These are phyloP conservation scores for Fusarium nisikadoi DNA, from an alignment of 2,329 filamentous ascomycete genomes.

Conservation along the genomic window DNA sequence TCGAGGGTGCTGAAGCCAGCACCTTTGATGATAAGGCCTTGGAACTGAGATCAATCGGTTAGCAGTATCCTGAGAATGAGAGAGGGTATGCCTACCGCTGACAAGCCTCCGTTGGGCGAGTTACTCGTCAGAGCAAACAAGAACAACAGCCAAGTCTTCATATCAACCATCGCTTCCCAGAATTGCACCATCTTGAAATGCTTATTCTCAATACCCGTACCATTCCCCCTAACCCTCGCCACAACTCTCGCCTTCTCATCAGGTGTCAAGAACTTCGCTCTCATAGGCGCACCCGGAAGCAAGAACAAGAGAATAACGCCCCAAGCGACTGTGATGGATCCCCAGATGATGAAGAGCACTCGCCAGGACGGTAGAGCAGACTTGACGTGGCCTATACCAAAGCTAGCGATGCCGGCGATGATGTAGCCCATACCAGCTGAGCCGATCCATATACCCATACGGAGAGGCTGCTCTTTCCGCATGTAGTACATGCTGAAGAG, in stretches of 20 bases:
- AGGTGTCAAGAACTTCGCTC: slow-evolving; percentile 58
- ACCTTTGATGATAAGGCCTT: slow-evolving; percentile 41
- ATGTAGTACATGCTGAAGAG: slow-evolving; percentile 38
- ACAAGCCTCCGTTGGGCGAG: slow-evolving; percentile 65
- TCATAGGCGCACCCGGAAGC: slow-evolving; percentile 63
- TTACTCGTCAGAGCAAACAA: slow-evolving; percentile 61
- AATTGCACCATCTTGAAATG: slow-evolving; percentile 60
- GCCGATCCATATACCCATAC: slow-evolving; percentile 37
- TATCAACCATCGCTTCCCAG: slow-evolving; percentile 59
- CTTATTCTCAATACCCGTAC: slow-evolving; percentile 64
- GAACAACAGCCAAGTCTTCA: slow-evolving; percentile 70
- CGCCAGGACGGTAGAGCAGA: slow-evolving; percentile 17
- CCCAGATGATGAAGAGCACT: slow-evolving; percentile 34
- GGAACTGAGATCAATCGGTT: slow-evolving; percentile 17
- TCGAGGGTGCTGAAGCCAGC: slow-evolving; percentile 33
- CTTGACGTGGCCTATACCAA: slow-evolving; percentile 36
- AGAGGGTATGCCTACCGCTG: slow-evolving; percentile 9
- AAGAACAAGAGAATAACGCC: slow-evolving; percentile 64
- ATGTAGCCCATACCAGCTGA: slow-evolving; percentile 32
- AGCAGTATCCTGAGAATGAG: background rate
- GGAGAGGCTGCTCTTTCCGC: slow-evolving; percentile 24
- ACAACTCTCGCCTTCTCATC: slow-evolving; percentile 60
- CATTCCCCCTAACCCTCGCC: slow-evolving; percentile 60
- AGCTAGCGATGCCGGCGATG: slow-evolving; percentile 34
- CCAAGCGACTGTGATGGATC: slow-evolving; percentile 53